Base-by-base conservation (phyloP, 2,329 filamentous ascomycete genomes). In the Sclerotinia sclerotiorum region DNA sequence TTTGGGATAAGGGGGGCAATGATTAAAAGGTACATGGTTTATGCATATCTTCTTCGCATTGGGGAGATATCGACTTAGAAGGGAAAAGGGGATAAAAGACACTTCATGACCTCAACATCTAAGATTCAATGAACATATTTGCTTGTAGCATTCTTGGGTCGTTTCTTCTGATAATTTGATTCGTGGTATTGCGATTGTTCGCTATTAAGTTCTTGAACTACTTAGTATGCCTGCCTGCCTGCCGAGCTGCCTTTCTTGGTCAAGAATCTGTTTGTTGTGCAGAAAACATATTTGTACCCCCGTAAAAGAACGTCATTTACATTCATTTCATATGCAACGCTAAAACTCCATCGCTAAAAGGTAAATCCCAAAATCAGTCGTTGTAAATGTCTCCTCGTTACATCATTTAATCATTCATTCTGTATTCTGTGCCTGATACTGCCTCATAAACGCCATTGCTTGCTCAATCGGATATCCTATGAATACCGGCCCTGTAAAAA, bases 401-500 rank as follows among this genome's bases (percentile, higher is more conserved):
- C 27, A 63, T 52, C 46, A 11, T 63, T 4, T 21, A 63, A 27
- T 68, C 46, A 67, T 67, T 70, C 58, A 52, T 60, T 60, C 32
- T 66, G 54, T 57, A 52, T 54, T 60, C 32, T 69, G 67, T 57
- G 70, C 67, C 57, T 74, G 74, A 62, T 74, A 77, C 66, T 77
- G 75, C 73, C 90, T 88, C 82, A 96, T 85, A 64, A 96, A 84
- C 67, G 87, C 84, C 32, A 92, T 85, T n/a, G 92, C 91, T 77
- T 96, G 89, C 69, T 96, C 92, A 70, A 93, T 86, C 13, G 90
- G 88, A 76, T 97, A 97, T 0, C 94, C 94, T 74, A 98, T 92
- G 76, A 97, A 97, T 0, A 97, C 93, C 0, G 94, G 94, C 0
- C 94, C 94, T 11, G 92, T 97, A 76, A 97, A 97, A 0, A 96